These are phyloP conservation scores for Pythium aquatile DNA, from an alignment of 352 stramenopile genomes.

Conservation along the genomic window DNA sequence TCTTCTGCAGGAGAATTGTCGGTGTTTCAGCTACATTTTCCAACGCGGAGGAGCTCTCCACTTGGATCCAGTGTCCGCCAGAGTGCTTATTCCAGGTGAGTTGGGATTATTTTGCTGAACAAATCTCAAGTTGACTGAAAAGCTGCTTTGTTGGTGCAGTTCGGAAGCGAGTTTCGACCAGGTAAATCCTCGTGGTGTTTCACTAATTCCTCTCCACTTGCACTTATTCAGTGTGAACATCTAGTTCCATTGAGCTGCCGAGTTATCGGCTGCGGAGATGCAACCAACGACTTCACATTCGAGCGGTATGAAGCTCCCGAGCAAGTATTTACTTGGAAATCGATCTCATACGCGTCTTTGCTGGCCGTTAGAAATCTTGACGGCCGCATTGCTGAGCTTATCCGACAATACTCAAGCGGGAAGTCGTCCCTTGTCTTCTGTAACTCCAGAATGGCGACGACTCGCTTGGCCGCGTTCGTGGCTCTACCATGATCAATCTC, in stretches of 20 bases:
- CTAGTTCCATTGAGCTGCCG: conserved; percentile 33
- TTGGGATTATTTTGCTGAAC: not conserved
- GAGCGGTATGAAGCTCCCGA: conserved; percentile 26
- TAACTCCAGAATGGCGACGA: conserved; percentile 30
- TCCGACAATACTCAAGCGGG: conserved; percentile 39
- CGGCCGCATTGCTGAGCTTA: conserved; percentile 37
- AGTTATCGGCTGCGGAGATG: conserved; percentile 32
- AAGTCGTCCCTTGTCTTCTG: conserved; percentile 67
- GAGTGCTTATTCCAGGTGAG: conserved; percentile 14
- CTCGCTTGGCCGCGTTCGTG: conserved; percentile 29
- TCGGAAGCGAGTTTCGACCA: conserved; percentile 43
- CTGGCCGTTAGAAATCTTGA: conserved; percentile 40
- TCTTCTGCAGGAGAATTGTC: conserved; percentile 34
- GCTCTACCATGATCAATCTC: not conserved
- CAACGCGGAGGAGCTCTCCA: conserved; percentile 32
- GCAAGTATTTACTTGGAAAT: too few relatives aligned
- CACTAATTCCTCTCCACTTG: too few relatives aligned
- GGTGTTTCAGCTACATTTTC: conserved; percentile 38
- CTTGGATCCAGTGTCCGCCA: conserved; percentile 32
- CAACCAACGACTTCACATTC: conserved; percentile 35
- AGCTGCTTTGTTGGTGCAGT: conserved; percentile 23
- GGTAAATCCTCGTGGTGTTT: conserved; percentile 18
- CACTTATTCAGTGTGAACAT: not conserved
- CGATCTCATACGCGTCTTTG: not conserved
- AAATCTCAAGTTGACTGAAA: not conserved